Base-by-base conservation (phyloP, 2,329 filamentous ascomycete species). In the Xylaria sp. region DNA sequence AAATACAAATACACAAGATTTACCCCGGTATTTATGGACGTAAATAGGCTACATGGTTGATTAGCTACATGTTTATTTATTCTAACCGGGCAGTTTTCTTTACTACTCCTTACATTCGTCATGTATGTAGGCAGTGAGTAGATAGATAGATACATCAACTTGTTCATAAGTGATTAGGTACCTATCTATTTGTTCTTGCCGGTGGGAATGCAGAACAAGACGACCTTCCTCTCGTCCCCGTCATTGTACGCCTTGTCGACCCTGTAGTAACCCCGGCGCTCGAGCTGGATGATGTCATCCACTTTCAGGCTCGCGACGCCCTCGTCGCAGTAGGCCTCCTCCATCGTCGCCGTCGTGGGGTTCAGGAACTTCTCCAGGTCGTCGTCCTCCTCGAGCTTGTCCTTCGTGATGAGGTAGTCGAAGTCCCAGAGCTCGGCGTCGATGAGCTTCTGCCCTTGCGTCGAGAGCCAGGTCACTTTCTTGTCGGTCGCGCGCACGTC, bases 401-500 rank as follows among this genome's bases (percentile, higher is more conserved):
- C 95, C 86, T 98, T 98, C 69, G 92, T 97, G 78, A 98, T 92
- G 58, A 98, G 87, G 83, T 97, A 95, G 82, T 97, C 95, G 80
- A 98, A 98, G 75, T 98, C 94, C 82, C 94, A 95, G 12, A 97
- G 87, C 81, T 97, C 93, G 25, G 96, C 90, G 8, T 91, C 90
- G 15, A 97, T 86, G 0, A 97, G 87, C 68, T 92, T 88, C 82
- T 95, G 92, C 54, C 88, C 88, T 74, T 93, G 89, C 0, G 87
- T 88, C 1, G 93, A 91, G 57, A 98, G 84, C 95, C 95, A 98
- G 0, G 94, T 98, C 46, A 98, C 89, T 86, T 98, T 98, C 89
- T 98, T 98, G 78, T 94, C 90, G 0, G 95, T 98, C 78, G 93
- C 91, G 86, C 97, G 97, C 81, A 98, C 93, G 80, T 98, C 95